Percentiles rank a stretch among this genome's conserved stretches.
These are phyloP conservation scores for Melanogaster broomeanus DNA, from an alignment of 768 basidiomycete species.

Conservation along the genomic window DNA sequence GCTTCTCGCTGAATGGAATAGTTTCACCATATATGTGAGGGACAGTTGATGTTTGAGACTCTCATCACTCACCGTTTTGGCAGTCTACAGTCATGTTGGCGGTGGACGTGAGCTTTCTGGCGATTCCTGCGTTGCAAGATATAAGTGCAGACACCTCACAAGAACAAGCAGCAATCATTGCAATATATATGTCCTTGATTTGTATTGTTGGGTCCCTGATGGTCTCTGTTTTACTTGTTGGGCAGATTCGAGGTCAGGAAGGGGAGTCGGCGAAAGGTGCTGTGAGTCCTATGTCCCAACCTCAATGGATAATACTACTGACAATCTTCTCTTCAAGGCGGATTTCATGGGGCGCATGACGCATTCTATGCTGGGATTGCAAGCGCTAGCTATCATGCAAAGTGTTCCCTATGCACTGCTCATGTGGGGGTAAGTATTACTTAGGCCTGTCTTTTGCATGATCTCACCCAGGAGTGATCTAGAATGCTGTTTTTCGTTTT, in stretches of 20 bases:
- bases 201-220: constrained; percentile 3
- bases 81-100: constrained; percentile 9
- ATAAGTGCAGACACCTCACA: neutral
- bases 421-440: constrained; percentile 22
- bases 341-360: constrained; percentile 4
- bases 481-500: constrained; percentile 9
- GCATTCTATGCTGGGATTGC: constrained; percentile 5
- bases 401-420: constrained; percentile 34
- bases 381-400: constrained; percentile 33
- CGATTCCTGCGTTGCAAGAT: neutral
- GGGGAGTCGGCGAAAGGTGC: constrained; percentile 1
- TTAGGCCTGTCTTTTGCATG: neutral
- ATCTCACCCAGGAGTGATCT: neutral
- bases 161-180: neutral
- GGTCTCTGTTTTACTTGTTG: constrained; percentile 34
- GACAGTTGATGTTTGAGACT: neutral
- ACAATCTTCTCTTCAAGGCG: neutral
- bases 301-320: neutral
- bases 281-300: neutral
- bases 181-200: constrained; percentile 4
- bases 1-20: constrained; percentile 48
- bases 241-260: constrained; percentile 31
- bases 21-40: constrained; percentile 49
- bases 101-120: constrained; percentile 9
- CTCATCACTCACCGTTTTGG: neutral